phyloP scores from a whole-genome alignment of 345 rosid species.

The Hypericum androsaemum region DNA sequence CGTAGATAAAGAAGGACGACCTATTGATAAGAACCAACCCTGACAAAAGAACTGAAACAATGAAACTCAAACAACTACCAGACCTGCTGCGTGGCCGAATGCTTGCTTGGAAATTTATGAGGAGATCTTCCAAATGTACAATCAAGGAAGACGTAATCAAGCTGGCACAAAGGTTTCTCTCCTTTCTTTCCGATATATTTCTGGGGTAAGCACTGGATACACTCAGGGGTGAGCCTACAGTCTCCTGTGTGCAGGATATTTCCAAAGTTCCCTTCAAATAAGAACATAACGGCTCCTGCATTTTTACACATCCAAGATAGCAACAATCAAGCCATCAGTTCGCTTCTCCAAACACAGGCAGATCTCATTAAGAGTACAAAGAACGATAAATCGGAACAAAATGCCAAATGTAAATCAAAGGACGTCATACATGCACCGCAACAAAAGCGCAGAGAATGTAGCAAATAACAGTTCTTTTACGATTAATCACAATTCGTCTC shows the following conservation, averaged over 20 bases:
- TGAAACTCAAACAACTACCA: not conserved
- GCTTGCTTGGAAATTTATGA: constrained; percentile 54
- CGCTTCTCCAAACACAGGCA: too few relatives aligned
- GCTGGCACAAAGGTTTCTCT: constrained; percentile 33
- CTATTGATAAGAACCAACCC: not conserved
- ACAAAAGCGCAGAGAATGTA: too few relatives aligned
- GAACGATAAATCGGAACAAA: too few relatives aligned
- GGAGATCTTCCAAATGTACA: constrained; percentile 70
- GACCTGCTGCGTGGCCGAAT: constrained; percentile 68
- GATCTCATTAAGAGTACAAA: too few relatives aligned
- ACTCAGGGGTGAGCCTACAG: constrained; percentile 70
- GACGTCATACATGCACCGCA: too few relatives aligned
- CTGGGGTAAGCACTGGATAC: constrained; percentile 45
- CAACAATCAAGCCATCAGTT: too few relatives aligned
- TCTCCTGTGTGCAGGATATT: constrained; percentile 85
- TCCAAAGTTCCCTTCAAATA: constrained; percentile 84
- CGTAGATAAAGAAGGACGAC: not conserved
- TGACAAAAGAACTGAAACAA: not conserved
- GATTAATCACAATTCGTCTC: too few relatives aligned
- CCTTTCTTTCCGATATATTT: constrained; percentile 45
- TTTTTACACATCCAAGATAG: constrained; percentile 14
- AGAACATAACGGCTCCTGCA: constrained; percentile 92
- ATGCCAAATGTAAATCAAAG: too few relatives aligned
- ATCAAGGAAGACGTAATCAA: constrained; percentile 74
- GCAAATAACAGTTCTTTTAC: too few relatives aligned